phyloP scores from a whole-genome alignment of 2,329 filamentous ascomycete species.

The Colletotrichum melonis region DNA sequence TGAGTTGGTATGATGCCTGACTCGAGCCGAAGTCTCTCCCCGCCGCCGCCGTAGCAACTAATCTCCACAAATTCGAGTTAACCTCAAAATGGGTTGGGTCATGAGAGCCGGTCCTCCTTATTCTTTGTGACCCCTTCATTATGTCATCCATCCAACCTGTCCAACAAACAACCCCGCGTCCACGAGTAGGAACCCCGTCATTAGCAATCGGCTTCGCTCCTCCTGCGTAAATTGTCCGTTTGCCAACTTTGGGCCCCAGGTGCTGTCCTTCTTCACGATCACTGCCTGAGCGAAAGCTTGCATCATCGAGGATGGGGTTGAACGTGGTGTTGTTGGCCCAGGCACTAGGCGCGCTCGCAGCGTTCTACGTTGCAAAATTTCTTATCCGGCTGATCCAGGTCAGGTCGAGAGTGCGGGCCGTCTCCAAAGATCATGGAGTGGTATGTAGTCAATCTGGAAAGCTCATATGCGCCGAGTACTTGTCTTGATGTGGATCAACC shows the following conservation, averaged over 20 bases:
- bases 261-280: too few relatives aligned
- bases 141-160: background rate
- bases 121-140: background rate
- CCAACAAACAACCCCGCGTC: background rate
- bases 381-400: background rate
- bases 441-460: background rate
- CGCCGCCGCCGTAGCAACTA: background rate
- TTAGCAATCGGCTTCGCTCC: background rate
- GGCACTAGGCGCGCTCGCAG: background rate
- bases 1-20: background rate
- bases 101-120: background rate
- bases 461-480: too few relatives aligned
- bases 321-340: background rate
- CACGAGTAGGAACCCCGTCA: background rate
- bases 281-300: background rate
- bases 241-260: too few relatives aligned
- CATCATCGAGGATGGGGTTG: background rate
- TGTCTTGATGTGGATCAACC: slow-evolving; percentile 6
- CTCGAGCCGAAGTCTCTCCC: too few relatives aligned
- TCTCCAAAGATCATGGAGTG: background rate
- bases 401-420: background rate
- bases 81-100: background rate
- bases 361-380: background rate
- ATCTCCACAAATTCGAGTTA: background rate
- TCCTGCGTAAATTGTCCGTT: background rate